These are phyloP conservation scores for Besnoitia besnoiti DNA, from an alignment of 169 alveolate genomes.

Conservation along the genomic window DNA sequence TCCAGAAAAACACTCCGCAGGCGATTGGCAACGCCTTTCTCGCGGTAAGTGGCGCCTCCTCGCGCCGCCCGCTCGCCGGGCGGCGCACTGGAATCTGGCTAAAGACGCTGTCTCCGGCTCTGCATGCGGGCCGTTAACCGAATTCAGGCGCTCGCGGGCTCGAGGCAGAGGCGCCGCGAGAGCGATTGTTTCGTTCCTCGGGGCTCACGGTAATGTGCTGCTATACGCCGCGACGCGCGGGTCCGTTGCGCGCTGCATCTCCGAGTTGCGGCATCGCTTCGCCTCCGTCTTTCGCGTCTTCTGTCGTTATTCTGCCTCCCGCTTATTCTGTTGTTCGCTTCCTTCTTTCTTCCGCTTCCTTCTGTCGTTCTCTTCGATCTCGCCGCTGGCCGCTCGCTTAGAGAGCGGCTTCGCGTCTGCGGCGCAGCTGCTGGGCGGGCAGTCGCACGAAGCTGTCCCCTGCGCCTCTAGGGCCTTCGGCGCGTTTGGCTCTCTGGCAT, in stretches of 20 bases:
- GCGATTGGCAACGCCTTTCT: conserved; percentile 46
- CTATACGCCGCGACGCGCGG: too few species aligned
- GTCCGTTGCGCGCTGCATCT: too few species aligned
- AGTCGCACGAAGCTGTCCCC: neutral
- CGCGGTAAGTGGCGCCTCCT: conserved; percentile 45
- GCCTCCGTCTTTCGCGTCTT: too few species aligned
- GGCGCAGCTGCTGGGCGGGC: too few species aligned
- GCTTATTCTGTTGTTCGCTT: neutral
- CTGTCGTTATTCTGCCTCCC: neutral
- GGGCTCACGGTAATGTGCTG: too few species aligned
- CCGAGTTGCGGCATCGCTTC: too few species aligned
- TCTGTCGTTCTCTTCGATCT: neutral
- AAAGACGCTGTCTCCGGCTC: neutral
- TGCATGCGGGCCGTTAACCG: neutral
- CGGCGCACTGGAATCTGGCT: neutral
- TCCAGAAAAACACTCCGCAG: neutral
- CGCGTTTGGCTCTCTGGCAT: neutral
- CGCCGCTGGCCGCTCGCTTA: too few species aligned
- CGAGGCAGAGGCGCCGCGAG: too few species aligned
- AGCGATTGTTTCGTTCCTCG: too few species aligned
- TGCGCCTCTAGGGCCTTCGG: too few species aligned
- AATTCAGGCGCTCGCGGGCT: neutral
- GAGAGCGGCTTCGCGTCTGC: too few species aligned
- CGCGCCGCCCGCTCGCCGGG: too few species aligned
- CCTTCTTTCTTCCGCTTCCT: neutral